Percentiles rank a stretch among this genome's conserved stretches.
Conservation (phyloP, 129 eudicot genomes). For the Apium graveolens region DNA sequence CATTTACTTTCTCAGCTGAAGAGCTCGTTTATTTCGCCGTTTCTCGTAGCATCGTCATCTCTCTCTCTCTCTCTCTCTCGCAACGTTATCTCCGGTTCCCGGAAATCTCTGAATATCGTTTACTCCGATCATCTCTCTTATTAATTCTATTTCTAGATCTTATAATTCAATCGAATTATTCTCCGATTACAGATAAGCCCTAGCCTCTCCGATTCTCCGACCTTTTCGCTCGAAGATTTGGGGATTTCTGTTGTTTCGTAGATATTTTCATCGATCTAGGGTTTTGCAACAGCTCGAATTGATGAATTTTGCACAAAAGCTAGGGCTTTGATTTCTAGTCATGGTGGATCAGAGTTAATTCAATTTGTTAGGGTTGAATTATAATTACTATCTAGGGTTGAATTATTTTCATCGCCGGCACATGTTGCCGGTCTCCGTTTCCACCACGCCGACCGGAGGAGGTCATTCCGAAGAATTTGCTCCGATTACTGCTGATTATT, state of each 20-base stretch:
- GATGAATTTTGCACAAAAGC: slow-evolving; percentile 17
- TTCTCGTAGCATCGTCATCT: slow-evolving; percentile 16
- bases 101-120: slow-evolving; percentile 24
- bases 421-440: slow-evolving; percentile 61
- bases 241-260: slow-evolving; percentile 11
- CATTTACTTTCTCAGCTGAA: slow-evolving; percentile 16
- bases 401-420: slow-evolving; percentile 39
- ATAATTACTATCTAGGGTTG: slow-evolving; percentile 29
- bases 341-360: slow-evolving; percentile 27
- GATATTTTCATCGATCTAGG: slow-evolving; percentile 25
- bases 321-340: slow-evolving; percentile 24
- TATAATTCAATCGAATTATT: slow-evolving; percentile 10
- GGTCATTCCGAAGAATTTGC: slow-evolving; percentile 16
- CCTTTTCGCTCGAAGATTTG: not conserved
- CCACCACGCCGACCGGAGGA: slow-evolving; percentile 40
- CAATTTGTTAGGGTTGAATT: slow-evolving; percentile 21
- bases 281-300: not conserved
- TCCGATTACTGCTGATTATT: slow-evolving; percentile 30
- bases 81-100: slow-evolving; percentile 21
- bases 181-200: slow-evolving; percentile 26
- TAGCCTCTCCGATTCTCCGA: slow-evolving; percentile 19
- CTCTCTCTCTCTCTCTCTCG: slow-evolving; percentile 13
- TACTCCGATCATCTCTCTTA: slow-evolving; percentile 7
- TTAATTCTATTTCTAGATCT: slow-evolving; percentile 16
- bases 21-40: slow-evolving; percentile 17